A percentile compares a stretch with the other conserved stretches of the same genome.
phyloP scores from a whole-genome alignment of 768 basidiomycete genomes.

The Russula ochroleuca region DNA sequence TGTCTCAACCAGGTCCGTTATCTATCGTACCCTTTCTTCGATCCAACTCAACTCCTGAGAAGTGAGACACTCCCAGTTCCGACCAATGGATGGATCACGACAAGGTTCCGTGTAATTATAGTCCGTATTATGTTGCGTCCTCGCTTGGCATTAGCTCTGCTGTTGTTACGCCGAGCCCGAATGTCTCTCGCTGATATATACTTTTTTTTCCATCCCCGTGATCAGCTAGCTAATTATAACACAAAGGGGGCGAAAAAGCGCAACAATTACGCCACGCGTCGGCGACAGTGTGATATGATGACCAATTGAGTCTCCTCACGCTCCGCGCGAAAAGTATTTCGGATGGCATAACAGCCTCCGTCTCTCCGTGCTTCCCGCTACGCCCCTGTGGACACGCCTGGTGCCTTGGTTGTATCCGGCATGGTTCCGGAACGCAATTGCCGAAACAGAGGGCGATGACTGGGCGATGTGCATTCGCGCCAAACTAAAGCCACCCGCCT shows the following conservation, averaged over 20 bases:
- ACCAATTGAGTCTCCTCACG: slow-evolving; percentile 14
- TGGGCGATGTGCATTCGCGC: neutral
- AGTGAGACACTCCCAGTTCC: slow-evolving; percentile 20
- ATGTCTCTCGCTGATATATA: neutral
- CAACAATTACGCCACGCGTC: slow-evolving; percentile 17
- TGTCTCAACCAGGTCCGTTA: slow-evolving; percentile 10
- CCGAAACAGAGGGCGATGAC: neutral
- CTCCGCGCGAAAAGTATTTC: slow-evolving; percentile 16
- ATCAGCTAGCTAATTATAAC: slow-evolving; percentile 12
- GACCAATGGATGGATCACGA: slow-evolving; percentile 13
- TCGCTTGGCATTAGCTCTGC: slow-evolving; percentile 2
- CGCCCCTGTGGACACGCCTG: slow-evolving; percentile 11
- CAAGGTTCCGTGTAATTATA: slow-evolving; percentile 9
- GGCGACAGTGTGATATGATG: neutral
- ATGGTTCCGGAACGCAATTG: slow-evolving; percentile 6
- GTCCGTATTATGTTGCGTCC: neutral
- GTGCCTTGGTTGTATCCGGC: slow-evolving; percentile 9
- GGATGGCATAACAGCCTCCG: slow-evolving; percentile 21
- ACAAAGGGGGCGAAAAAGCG: neutral
- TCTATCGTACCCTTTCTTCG: slow-evolving; percentile 15
- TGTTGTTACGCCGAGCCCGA: neutral
- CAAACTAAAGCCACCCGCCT: neutral
- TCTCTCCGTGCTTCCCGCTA: slow-evolving; percentile 22
- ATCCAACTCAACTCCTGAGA: slow-evolving; percentile 24
- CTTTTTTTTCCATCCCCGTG: slow-evolving; percentile 5